These are phyloP conservation scores for Russula olivacea DNA, from an alignment of 768 basidiomycete species.

Conservation along the genomic window DNA sequence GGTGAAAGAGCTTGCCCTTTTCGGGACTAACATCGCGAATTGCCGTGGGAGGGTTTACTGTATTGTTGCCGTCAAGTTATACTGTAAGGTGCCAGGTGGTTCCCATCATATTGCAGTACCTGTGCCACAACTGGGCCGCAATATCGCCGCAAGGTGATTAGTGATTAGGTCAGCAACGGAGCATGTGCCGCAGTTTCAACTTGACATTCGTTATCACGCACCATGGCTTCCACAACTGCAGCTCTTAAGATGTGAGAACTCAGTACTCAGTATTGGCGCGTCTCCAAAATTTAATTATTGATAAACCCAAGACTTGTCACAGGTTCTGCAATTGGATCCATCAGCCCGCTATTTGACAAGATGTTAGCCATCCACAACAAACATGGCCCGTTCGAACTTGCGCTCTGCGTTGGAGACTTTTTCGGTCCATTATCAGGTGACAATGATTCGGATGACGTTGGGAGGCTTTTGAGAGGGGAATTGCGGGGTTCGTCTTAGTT, in stretches of 20 bases:
- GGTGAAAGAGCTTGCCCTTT: background rate
- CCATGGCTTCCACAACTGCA: slow-evolving; percentile 6
- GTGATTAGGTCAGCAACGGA: background rate
- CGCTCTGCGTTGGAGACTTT: slow-evolving; percentile 80
- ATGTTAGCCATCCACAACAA: slow-evolving; percentile 81
- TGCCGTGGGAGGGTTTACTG: background rate
- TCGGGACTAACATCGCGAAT: background rate
- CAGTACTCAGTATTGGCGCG: background rate
- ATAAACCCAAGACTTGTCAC: slow-evolving; percentile 53
- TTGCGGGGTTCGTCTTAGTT: slow-evolving; percentile 49
- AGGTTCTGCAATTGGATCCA: slow-evolving; percentile 71
- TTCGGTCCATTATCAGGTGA: slow-evolving; percentile 48
- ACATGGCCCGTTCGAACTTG: slow-evolving; percentile 87
- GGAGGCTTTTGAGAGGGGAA: slow-evolving; percentile 57
- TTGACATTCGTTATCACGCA: background rate
- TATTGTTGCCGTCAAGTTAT: too few species aligned
- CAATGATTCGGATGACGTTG: slow-evolving; percentile 42
- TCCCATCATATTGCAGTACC: too few species aligned
- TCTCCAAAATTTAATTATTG: background rate
- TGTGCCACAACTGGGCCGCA: too few species aligned
- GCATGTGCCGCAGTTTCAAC: background rate
- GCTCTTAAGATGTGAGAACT: slow-evolving; percentile 11
- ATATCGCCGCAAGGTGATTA: too few species aligned
- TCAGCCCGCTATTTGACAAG: slow-evolving; percentile 72
- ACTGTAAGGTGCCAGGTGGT: too few species aligned